Percentiles rank a stretch among this genome's conserved stretches.
Evolutionary conservation across 177 flowering plant genomes (phyloP).

Genomic region (Tripterygium wilfordii): DNA sequence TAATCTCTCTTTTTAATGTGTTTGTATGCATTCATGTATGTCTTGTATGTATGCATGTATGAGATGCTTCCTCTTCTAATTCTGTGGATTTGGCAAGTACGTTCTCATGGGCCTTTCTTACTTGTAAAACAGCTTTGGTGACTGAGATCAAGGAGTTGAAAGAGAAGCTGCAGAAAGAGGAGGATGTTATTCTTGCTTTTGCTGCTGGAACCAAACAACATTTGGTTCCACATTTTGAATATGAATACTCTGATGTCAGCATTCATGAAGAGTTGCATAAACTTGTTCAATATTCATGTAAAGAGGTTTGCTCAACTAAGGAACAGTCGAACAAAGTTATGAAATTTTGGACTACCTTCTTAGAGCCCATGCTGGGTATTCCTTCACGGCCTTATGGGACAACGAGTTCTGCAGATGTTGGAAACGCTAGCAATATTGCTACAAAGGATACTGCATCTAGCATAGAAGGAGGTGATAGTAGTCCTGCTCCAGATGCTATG

Average conservation of each 20-base stretch:
- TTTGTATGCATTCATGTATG: no score
- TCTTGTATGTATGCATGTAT: no score
- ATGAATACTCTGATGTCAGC: constrained; percentile 55
- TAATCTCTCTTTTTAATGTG: no score
- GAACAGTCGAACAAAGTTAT: constrained; percentile 76
- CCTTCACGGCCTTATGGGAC: constrained; percentile 44
- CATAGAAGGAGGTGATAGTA: constrained; percentile 37
- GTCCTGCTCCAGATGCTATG: constrained; percentile 33
- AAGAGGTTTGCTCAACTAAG: constrained; percentile 61
- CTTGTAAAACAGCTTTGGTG: constrained; percentile 53
- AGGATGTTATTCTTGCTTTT: constrained; percentile 59
- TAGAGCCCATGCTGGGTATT: constrained; percentile 80
- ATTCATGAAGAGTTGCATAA: constrained; percentile 83
- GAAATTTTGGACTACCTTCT: constrained; percentile 77
- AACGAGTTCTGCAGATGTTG: constrained; percentile 50
- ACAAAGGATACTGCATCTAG: constrained; percentile 24
- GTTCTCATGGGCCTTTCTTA: constrained; percentile 1
- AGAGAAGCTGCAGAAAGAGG: constrained; percentile 67
- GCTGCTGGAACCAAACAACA: constrained; percentile 71
- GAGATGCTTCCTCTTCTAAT: no score
- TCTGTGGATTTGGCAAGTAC: not conserved
- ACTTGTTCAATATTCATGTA: constrained; percentile 73
- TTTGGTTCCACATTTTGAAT: constrained; percentile 59
- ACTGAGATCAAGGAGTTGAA: constrained; percentile 84
- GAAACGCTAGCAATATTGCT: constrained; percentile 28